phyloP scores from a whole-genome alignment of 2,329 filamentous ascomycete species.

The Arthrobotrys megalospora region DNA sequence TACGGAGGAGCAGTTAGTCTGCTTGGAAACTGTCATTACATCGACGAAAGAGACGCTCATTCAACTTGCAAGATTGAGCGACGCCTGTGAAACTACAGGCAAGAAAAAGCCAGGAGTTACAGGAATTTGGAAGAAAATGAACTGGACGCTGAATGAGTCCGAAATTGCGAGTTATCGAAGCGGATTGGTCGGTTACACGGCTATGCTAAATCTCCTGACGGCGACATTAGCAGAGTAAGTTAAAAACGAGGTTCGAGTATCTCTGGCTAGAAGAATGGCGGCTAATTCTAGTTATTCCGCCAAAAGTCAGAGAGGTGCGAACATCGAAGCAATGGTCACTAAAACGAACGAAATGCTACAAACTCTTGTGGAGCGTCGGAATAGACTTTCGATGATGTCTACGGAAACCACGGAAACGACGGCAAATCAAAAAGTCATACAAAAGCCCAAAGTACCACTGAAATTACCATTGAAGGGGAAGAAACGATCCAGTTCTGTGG shows the following conservation, averaged over 20 bases:
- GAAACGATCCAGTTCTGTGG: slow-evolving; percentile 36
- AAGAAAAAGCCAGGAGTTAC: slow-evolving; percentile 49
- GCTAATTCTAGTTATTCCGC: not conserved
- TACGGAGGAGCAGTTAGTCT: slow-evolving; percentile 53
- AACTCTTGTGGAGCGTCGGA: slow-evolving; percentile 51
- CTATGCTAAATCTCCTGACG: slow-evolving; percentile 56
- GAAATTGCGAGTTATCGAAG: slow-evolving; percentile 59
- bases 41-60: slow-evolving; percentile 54
- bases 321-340: slow-evolving; percentile 57
- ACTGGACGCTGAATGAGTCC: slow-evolving; percentile 56
- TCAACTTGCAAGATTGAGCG: slow-evolving; percentile 54
- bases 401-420: slow-evolving; percentile 27
- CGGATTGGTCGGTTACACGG: slow-evolving; percentile 58
- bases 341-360: slow-evolving; percentile 60
- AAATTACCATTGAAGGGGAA: slow-evolving; percentile 19
- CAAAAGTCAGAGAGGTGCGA: slow-evolving; percentile 55
- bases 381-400: slow-evolving; percentile 51
- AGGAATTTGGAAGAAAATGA: slow-evolving; percentile 59
- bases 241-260: not conserved
- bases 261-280: not conserved
- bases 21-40: slow-evolving; percentile 52
- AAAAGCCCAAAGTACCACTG: slow-evolving; percentile 12
- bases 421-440: slow-evolving; percentile 12
- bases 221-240: slow-evolving; percentile 59
- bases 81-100: slow-evolving; percentile 57